Conservation (phyloP, 2,329 filamentous ascomycete species). For the Fusarium sp. region DNA sequence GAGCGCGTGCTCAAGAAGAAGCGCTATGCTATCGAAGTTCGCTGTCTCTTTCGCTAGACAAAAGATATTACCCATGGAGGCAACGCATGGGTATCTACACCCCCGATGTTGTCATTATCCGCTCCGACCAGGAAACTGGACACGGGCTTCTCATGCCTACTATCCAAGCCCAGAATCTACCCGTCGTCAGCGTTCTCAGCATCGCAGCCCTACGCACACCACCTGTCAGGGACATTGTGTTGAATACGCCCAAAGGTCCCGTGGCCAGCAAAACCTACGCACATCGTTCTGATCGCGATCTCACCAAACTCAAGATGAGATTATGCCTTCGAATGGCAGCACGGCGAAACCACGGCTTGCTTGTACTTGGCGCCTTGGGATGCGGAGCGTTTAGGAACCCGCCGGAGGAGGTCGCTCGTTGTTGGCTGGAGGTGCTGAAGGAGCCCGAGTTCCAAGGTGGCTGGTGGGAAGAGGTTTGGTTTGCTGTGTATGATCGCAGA, state of each 20-base stretch:
- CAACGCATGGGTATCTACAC: constrained; percentile 66
- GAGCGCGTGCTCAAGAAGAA: constrained; percentile 75
- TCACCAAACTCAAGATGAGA: constrained; percentile 72
- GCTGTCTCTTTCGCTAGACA: constrained; percentile 59
- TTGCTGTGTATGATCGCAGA: constrained; percentile 66
- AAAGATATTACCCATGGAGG: constrained; percentile 63
- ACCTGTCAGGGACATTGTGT: constrained; percentile 28
- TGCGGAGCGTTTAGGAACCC: constrained; percentile 76
- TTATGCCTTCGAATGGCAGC: constrained; percentile 69
- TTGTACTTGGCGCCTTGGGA: constrained; percentile 76
- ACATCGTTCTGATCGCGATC: constrained; percentile 55
- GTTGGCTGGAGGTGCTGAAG: constrained; percentile 69
- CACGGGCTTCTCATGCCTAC: constrained; percentile 57
- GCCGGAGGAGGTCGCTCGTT: constrained; percentile 66
- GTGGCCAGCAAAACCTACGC: constrained; percentile 53
- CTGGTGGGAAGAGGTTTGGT: constrained; percentile 72
- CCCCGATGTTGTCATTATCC: constrained; percentile 68
- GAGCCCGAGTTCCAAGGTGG: constrained; percentile 71
- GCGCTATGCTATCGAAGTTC: constrained; percentile 72
- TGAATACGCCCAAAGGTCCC: constrained; percentile 28
- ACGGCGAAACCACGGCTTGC: constrained; percentile 62
- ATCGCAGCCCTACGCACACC: constrained; percentile 66
- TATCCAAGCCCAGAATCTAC: constrained; percentile 49
- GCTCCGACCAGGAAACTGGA: constrained; percentile 57
- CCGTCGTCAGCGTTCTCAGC: constrained; percentile 68